These are phyloP conservation scores for Juglanconis sp. DNA, from an alignment of 2,329 filamentous ascomycete species.

Conservation along the genomic window DNA sequence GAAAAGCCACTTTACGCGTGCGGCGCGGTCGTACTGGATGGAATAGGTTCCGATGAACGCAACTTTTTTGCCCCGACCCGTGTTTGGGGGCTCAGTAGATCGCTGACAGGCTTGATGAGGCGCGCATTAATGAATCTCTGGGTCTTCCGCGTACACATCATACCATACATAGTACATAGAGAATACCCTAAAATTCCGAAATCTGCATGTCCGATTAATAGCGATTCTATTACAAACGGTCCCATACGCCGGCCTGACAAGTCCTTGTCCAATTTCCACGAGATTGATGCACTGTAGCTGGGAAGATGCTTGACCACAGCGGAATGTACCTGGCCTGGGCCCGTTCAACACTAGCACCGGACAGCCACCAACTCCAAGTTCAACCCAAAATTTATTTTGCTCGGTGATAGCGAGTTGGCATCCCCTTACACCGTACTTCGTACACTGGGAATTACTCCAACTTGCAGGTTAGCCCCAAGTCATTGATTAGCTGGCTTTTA, in stretches of 20 bases:
- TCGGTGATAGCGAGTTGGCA: background rate
- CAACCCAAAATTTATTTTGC: background rate
- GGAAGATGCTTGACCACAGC: conserved; percentile 17
- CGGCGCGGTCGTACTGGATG: background rate
- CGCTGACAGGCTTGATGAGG: conserved; percentile 3
- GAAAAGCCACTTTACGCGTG: conserved; percentile 13
- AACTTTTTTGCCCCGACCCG: background rate
- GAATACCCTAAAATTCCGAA: conserved; percentile 3
- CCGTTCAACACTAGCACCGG: background rate
- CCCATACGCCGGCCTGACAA: background rate
- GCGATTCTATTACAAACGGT: conserved; percentile 3
- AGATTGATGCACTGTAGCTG: conserved; percentile 14
- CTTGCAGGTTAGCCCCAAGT: background rate
- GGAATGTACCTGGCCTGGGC: background rate
- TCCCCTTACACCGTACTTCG: background rate
- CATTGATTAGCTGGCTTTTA: background rate
- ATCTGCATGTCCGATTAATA: background rate
- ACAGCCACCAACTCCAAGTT: background rate
- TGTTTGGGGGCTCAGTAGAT: background rate
- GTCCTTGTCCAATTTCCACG: conserved; percentile 8
- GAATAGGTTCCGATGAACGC: conserved; percentile 3
- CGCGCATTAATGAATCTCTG: conserved; percentile 3
- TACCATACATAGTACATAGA: background rate
- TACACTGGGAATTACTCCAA: background rate
- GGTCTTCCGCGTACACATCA: no score